These are phyloP conservation scores for Hortiboletus flavorubellus DNA, from an alignment of 768 basidiomycete species.

Conservation along the genomic window DNA sequence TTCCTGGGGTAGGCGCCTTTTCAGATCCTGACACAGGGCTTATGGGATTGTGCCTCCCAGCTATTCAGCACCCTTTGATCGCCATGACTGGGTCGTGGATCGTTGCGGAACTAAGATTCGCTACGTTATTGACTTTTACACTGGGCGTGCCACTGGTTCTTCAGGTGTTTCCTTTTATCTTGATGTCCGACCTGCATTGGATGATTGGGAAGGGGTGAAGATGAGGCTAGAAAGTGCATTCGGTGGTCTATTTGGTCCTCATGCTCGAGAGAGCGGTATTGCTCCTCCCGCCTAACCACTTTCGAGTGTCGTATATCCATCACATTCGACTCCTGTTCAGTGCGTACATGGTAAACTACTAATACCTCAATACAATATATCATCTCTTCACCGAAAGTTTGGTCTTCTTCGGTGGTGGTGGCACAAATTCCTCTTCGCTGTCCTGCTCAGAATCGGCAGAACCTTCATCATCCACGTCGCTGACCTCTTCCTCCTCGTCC, in stretches of 20 bases:
- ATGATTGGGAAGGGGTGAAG: conserved; percentile 89
- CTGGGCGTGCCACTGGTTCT: conserved; percentile 56
- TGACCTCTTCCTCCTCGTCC: conserved; percentile 65
- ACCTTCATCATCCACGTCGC: conserved; percentile 49
- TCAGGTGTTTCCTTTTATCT: conserved; percentile 81
- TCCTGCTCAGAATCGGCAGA: conserved; percentile 41
- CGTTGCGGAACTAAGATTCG: conserved; percentile 86
- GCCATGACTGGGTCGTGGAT: conserved; percentile 96
- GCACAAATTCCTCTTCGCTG: conserved; percentile 47
- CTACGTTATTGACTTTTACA: conserved; percentile 99
- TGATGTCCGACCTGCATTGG: conserved; percentile 91
- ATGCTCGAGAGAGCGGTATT: conserved; percentile 17
- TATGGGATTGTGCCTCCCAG: conserved; percentile 39
- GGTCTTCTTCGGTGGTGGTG: conserved; percentile 52
- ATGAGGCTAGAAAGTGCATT: conserved; percentile 70
- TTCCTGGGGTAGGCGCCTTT: conserved; percentile 70
- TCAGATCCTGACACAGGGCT: neutral
- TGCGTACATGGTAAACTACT: conserved; percentile 8
- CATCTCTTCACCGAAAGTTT: conserved; percentile 50
- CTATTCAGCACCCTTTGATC: conserved; percentile 91
- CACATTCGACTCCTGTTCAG: neutral
- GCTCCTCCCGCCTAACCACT: conserved; percentile 14
- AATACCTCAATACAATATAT: conserved; percentile 5
- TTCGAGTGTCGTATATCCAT: conserved; percentile 10
- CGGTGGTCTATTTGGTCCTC: conserved; percentile 32